A percentile compares a stretch with the other conserved stretches of the same genome.
Evolutionary conservation across 768 basidiomycete genomes (phyloP).

Genomic region (Trametes cingulata): DNA sequence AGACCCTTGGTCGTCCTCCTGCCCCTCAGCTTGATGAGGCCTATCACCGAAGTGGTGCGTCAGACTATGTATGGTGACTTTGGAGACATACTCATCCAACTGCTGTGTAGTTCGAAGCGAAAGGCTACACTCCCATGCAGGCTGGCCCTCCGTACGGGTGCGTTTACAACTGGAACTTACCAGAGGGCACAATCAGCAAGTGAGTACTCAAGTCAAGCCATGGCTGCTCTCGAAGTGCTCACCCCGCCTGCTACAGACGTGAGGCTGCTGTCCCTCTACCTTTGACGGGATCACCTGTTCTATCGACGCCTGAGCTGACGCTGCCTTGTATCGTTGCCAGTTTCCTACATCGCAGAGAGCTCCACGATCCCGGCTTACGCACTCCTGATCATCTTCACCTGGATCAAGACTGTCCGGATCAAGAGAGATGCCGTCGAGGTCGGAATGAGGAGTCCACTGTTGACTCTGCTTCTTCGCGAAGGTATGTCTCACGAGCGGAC

Average conservation of each 20-base stretch:
- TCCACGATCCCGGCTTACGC: slow-evolving; percentile 3
- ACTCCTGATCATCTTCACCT: slow-evolving; percentile 12
- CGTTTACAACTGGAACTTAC: background rate
- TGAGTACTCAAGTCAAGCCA: background rate
- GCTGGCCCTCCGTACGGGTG: slow-evolving; percentile 20
- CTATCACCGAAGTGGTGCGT: slow-evolving; percentile 10
- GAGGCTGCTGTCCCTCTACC: too few species aligned
- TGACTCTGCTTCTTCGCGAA: slow-evolving; percentile 10
- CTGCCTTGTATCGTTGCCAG: background rate
- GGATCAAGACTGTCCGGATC: slow-evolving; percentile 12
- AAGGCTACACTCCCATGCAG: slow-evolving; percentile 5
- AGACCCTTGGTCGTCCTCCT: slow-evolving; percentile 10
- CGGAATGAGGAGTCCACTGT: slow-evolving; percentile 1
- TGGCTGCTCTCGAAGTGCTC: background rate
- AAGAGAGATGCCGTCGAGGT: background rate
- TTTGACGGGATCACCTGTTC: too few species aligned
- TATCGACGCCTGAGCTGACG: background rate
- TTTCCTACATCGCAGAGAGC: background rate
- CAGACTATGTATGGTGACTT: too few species aligned
- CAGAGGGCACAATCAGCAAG: background rate
- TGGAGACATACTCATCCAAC: background rate
- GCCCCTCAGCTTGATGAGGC: slow-evolving; percentile 1
- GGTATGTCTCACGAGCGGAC: background rate
- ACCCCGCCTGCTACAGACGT: too few species aligned
- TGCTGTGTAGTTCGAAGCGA: background rate